Percentiles rank a stretch among this genome's conserved stretches.
Evolutionary conservation across 1,284 basidiomycete species (phyloP).

Genomic region (Ganoderma resinaceum): DNA sequence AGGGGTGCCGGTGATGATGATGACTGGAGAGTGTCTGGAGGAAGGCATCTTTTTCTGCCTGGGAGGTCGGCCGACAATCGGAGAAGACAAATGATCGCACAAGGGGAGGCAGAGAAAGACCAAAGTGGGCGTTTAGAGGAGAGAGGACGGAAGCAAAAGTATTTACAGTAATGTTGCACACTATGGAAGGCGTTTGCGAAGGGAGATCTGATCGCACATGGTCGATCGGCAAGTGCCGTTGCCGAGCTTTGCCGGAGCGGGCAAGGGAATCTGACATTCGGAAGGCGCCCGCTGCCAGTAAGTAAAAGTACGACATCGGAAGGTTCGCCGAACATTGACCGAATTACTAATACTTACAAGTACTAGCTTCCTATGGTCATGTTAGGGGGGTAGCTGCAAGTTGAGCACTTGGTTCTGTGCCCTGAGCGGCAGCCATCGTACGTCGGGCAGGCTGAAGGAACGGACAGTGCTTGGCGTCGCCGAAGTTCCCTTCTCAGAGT

Average conservation of each 20-base stretch:
- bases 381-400: too few relatives aligned
- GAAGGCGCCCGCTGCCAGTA: not conserved
- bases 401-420: too few relatives aligned
- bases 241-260: not conserved
- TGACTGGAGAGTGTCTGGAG: constrained; percentile 67
- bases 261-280: too few relatives aligned
- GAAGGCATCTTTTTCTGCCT: constrained; percentile 30
- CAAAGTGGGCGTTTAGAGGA: not conserved
- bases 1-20: constrained; percentile 92
- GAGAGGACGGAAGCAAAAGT: not conserved
- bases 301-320: too few relatives aligned
- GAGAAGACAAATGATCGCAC: not conserved
- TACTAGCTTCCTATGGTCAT: too few relatives aligned
- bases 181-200: not conserved
- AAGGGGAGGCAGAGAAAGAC: not conserved
- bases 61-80: not conserved
- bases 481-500: not conserved
- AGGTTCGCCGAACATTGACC: not conserved
- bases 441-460: not conserved
- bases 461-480: not conserved
- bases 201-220: not conserved
- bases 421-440: not conserved
- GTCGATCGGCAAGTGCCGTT: not conserved
- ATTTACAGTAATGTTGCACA: not conserved
- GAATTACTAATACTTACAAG: too few relatives aligned